phyloP scores from a whole-genome alignment of 2,329 filamentous ascomycete genomes.

The Trichophyton verrucosum region DNA sequence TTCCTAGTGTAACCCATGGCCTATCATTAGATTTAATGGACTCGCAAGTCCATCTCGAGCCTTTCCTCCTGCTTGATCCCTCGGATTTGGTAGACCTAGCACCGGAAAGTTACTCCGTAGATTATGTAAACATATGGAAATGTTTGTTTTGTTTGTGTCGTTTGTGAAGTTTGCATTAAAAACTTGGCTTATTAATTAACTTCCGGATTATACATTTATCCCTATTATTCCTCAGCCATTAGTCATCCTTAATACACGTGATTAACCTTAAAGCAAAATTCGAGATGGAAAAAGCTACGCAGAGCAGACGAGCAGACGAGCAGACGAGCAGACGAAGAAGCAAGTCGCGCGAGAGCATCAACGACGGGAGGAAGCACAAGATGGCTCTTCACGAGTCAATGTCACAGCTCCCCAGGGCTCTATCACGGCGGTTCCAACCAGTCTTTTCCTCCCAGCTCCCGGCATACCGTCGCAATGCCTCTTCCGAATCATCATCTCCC shows the following conservation, averaged over 20 bases:
- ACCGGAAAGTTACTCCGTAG: too few species aligned
- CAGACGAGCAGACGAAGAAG: neutral
- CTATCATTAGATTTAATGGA: too few species aligned
- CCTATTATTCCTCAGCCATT: neutral
- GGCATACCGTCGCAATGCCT: conserved; percentile 36
- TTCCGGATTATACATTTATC: neutral
- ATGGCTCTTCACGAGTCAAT: conserved; percentile 33
- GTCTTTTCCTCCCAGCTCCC: conserved; percentile 22
- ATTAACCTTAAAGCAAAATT: neutral
- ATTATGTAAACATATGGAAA: too few species aligned
- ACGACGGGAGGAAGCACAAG: conserved; percentile 9
- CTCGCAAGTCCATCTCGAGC: too few species aligned
- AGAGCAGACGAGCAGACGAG: neutral
- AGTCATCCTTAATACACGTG: neutral
- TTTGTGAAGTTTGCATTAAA: neutral
- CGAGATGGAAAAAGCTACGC: neutral
- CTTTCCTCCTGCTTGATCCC: too few species aligned
- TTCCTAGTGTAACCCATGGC: too few species aligned
- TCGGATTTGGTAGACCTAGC: too few species aligned
- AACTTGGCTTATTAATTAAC: neutral
- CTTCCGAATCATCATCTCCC: conserved; percentile 26
- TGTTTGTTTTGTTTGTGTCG: neutral
- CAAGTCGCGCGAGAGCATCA: neutral
- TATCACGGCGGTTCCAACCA: conserved; percentile 25
- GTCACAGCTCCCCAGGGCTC: conserved; percentile 27